Percentiles rank a stretch among this genome's conserved stretches.
Evolutionary conservation across 805 yeast genomes (phyloP).

Genomic region (Yamadazyma kitorensis): DNA sequence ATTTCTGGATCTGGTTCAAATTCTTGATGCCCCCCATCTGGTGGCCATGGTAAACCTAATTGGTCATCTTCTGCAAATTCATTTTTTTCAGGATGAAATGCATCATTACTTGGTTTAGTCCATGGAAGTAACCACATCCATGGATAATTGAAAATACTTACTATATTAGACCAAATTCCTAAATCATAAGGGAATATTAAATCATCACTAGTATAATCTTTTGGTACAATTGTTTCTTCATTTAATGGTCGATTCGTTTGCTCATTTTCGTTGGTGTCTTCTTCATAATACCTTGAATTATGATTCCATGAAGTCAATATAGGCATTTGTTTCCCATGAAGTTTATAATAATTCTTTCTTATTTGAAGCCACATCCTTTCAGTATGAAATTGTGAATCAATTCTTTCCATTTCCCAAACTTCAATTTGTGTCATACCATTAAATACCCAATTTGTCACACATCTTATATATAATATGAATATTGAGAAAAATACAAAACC

Average conservation of each 20-base stretch:
- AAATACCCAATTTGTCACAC: constrained; percentile 50
- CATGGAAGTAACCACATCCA: constrained; percentile 71
- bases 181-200: constrained; percentile 83
- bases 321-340: constrained; percentile 44
- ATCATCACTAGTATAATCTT: constrained; percentile 54
- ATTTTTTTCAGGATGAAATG: constrained; percentile 54
- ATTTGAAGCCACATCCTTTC: constrained; percentile 53
- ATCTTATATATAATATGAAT: constrained; percentile 56
- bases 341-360: constrained; percentile 38
- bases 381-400: constrained; percentile 60
- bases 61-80: constrained; percentile 56
- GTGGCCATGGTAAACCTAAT: constrained; percentile 86
- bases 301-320: constrained; percentile 46
- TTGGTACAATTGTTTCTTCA: constrained; percentile 23
- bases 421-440: constrained; percentile 88
- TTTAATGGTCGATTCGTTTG: not conserved
- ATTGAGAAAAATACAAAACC: constrained; percentile 62
- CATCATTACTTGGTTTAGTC: constrained; percentile 60
- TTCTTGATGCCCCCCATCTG: constrained; percentile 65
- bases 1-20: constrained; percentile 18
- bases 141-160: constrained; percentile 57
- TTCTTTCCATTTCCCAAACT: constrained; percentile 85
- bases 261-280: constrained; percentile 9
- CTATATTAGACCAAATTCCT: constrained; percentile 55
- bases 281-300: constrained; percentile 16